Evolutionary conservation across 2,329 filamentous ascomycete genomes (phyloP).

Genomic region (Aaosphaeria pasadenensis): DNA sequence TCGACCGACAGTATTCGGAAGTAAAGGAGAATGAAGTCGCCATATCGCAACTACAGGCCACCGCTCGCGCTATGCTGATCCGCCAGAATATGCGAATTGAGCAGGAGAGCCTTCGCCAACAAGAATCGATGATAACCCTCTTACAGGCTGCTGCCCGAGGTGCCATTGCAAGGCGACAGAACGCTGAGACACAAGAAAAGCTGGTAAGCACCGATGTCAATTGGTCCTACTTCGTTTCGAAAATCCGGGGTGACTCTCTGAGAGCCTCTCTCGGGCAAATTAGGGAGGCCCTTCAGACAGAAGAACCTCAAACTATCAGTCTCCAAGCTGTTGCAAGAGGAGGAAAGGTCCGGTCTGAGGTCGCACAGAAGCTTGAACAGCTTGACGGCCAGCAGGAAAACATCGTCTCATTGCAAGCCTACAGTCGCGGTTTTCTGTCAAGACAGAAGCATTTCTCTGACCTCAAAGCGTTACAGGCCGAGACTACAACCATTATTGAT

Average conservation of each 20-base stretch:
- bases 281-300: conserved; percentile 29
- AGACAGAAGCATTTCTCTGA: conserved; percentile 44
- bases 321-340: conserved; percentile 43
- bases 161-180: conserved; percentile 37
- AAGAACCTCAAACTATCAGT: conserved; percentile 27
- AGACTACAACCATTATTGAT: conserved; percentile 55
- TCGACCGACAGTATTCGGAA: conserved; percentile 41
- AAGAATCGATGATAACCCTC: conserved; percentile 43
- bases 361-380: conserved; percentile 31
- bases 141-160: conserved; percentile 67
- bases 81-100: conserved; percentile 35
- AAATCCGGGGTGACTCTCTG: conserved; percentile 39
- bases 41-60: conserved; percentile 42
- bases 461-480: conserved; percentile 53
- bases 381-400: conserved; percentile 44
- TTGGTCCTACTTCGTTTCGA: conserved; percentile 47
- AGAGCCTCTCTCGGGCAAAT: conserved; percentile 27
- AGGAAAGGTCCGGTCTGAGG: conserved; percentile 26
- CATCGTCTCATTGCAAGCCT: conserved; percentile 52
- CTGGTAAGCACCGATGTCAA: conserved; percentile 40
- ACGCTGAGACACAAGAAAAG: conserved; percentile 38
- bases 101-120: conserved; percentile 32
- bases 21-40: conserved; percentile 50
- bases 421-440: conserved; percentile 48
- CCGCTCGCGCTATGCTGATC: conserved; percentile 40